A percentile compares a stretch with the other conserved stretches of the same genome.
phyloP scores from a whole-genome alignment of 2,329 filamentous ascomycete genomes.

The Hypoxylon rubiginosum region DNA sequence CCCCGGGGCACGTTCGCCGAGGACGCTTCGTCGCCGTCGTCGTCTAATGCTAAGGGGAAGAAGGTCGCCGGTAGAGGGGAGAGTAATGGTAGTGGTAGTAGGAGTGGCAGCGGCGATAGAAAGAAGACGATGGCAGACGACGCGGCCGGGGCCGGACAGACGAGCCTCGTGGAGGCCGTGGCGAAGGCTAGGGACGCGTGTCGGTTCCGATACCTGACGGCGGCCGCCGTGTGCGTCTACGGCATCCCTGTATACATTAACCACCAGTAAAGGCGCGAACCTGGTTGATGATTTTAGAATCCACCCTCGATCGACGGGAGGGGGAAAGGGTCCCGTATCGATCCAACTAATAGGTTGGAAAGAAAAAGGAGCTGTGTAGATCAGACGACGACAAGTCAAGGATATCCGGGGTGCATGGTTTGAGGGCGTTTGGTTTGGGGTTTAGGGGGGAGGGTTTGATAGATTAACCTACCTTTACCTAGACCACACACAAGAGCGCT shows the following conservation, averaged over 20 bases:
- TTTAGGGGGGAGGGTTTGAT: not conserved
- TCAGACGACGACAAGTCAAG: not conserved
- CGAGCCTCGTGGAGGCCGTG: slow-evolving; percentile 84
- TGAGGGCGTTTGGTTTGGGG: slow-evolving; percentile 27
- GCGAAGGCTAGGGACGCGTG: slow-evolving; percentile 81
- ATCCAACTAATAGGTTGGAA: not conserved
- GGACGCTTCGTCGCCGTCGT: slow-evolving; percentile 42
- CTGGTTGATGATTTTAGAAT: not conserved
- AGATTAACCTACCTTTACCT: not conserved
- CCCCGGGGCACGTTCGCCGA: slow-evolving; percentile 60
- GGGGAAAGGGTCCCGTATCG: not conserved
- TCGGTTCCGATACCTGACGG: slow-evolving; percentile 90
- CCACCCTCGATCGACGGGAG: not conserved
- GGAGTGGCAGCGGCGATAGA: slow-evolving; percentile 40
- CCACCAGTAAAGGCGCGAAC: slow-evolving; percentile 37
- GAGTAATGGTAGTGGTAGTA: too few species aligned
- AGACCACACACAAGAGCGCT: slow-evolving; percentile 1
- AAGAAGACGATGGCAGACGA: slow-evolving; percentile 41
- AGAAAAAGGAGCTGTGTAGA: not conserved
- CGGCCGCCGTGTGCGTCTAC: slow-evolving; percentile 93
- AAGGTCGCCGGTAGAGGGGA: slow-evolving; percentile 17
- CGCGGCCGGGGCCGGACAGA: slow-evolving; percentile 44
- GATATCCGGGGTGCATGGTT: not conserved
- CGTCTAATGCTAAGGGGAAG: slow-evolving; percentile 49
- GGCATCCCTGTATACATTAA: slow-evolving; percentile 90